Base-by-base conservation (phyloP, 495 filamentous ascomycete genomes). In the Hypoxylon trugodes region DNA sequence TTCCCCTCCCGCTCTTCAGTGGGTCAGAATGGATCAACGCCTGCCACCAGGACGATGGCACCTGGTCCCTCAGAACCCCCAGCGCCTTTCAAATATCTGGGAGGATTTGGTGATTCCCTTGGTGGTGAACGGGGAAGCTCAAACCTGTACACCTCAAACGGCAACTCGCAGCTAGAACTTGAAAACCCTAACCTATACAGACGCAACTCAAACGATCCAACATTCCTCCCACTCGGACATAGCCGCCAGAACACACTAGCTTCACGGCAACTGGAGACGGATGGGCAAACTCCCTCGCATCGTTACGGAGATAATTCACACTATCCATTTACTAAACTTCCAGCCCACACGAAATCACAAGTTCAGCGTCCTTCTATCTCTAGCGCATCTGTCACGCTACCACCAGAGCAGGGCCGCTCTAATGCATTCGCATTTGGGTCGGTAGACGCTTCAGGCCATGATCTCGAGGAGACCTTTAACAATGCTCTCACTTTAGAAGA, bases 171-270 rank as follows among this genome's bases (percentile, higher is more conserved):
- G 37, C 24, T 66, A 40, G 63, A 66, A 12, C 16, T 47, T 12
- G 57, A 67, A 4, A 10, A 26, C 33, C 12, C 58, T 13, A 24
- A 10, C 9, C 21, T 60, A 15, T 59, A 59, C 36, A 47, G 70
- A 33, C 70, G 64, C 36, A 68, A 68, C 46, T 72, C 70, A 10
- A 59, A 61, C 13, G 70, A 72, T 24, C 67, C 61, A 1, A 22
- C 60, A 13, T 61, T 32, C 55, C 16, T 38, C 7, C 38, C 25
- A 6, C 41, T 66, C 13, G 49, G 67, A 2, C 60, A 65, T 38
- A 63, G 26, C 38, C 50, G 68, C 43, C 40, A 64, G 15, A 15
- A 22, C 6, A 60, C 60, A 1, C 57, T 70, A 7, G n/a, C 25
- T 15, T 38, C 54, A 22, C 63, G 67, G 24, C 66, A 69, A 22